These are phyloP conservation scores for Strobilomyces dryophilus DNA, from an alignment of 768 basidiomycete species.

Conservation along the genomic window DNA sequence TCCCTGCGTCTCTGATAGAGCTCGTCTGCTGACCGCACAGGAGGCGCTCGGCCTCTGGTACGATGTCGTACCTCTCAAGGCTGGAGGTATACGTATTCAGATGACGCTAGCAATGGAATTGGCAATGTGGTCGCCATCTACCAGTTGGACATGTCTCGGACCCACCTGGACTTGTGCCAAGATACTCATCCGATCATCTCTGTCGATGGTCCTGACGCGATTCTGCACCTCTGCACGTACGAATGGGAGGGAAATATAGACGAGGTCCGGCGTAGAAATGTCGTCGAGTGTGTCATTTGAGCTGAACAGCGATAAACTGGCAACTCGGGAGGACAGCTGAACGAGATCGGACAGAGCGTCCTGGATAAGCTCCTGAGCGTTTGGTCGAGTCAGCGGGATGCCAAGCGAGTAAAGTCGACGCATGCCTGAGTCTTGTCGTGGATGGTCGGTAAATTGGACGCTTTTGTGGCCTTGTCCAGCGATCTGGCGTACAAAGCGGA, in stretches of 20 bases:
- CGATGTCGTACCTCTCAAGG: conserved; percentile 63
- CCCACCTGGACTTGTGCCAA: conserved; percentile 59
- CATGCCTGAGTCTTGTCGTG: conserved; percentile 45
- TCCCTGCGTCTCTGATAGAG: conserved; percentile 57
- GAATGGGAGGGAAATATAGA: conserved; percentile 73
- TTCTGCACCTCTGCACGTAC: conserved; percentile 62
- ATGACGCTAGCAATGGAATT: conserved; percentile 39
- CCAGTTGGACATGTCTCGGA: conserved; percentile 11
- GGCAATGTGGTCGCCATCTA: background rate
- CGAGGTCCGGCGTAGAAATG: conserved; percentile 69
- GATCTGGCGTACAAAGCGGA: conserved; percentile 38
- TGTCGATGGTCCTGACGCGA: conserved; percentile 52
- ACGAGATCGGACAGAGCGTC: conserved; percentile 54
- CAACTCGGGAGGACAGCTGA: conserved; percentile 48
- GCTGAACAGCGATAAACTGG: conserved; percentile 70
- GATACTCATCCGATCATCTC: conserved; percentile 51
- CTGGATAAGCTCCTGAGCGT: conserved; percentile 54
- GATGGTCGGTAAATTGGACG: conserved; percentile 37
- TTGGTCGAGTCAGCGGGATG: conserved; percentile 7
- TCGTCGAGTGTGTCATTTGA: conserved; percentile 82
- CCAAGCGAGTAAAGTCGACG: background rate
- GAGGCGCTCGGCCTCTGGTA: conserved; percentile 55
- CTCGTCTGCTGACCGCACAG: conserved; percentile 49
- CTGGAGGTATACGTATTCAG: conserved; percentile 43
- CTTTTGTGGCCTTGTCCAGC: conserved; percentile 36